phyloP scores from a whole-genome alignment of 2,329 filamentous ascomycete species.

The Monilinia aucupariae region DNA sequence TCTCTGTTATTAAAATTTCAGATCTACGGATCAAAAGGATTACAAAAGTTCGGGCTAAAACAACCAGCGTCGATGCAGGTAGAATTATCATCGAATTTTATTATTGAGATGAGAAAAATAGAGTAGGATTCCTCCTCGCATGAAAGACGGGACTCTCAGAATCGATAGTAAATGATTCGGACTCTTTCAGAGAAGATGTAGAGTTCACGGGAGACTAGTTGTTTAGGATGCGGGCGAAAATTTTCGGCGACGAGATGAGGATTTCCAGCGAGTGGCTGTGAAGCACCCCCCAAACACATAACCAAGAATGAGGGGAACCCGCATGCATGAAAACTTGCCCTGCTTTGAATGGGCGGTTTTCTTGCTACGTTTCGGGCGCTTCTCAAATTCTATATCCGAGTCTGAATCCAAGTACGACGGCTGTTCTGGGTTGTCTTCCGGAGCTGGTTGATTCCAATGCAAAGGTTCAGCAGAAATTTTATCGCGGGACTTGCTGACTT shows the following conservation, averaged over 20 bases:
- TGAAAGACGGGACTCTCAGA: too few species aligned
- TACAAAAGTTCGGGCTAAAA: slow-evolving; percentile 19
- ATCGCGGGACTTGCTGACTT: neutral
- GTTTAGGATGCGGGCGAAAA: neutral
- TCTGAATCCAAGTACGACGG: slow-evolving; percentile 1
- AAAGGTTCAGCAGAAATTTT: neutral
- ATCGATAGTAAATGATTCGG: too few species aligned
- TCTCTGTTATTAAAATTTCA: slow-evolving; percentile 17
- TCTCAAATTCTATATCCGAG: slow-evolving; percentile 19
- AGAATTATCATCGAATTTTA: too few species aligned
- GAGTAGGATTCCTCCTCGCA: too few species aligned
- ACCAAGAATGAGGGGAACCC: slow-evolving; percentile 17
- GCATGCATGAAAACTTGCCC: neutral
- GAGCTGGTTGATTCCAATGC: neutral
- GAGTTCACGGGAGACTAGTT: neutral
- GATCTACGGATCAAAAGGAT: slow-evolving; percentile 21
- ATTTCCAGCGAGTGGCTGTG: slow-evolving; percentile 14
- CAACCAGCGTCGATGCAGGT: slow-evolving; percentile 19
- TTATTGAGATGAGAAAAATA: too few species aligned
- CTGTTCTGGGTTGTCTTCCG: slow-evolving; percentile 18
- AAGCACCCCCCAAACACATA: slow-evolving; percentile 20
- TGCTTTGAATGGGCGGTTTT: slow-evolving; percentile 10
- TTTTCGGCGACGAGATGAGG: neutral
- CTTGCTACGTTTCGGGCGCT: slow-evolving; percentile 20
- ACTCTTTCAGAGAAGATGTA: neutral